Base-by-base conservation (phyloP, 2,329 filamentous ascomycete species). In the Aspergillus arachidicola region DNA sequence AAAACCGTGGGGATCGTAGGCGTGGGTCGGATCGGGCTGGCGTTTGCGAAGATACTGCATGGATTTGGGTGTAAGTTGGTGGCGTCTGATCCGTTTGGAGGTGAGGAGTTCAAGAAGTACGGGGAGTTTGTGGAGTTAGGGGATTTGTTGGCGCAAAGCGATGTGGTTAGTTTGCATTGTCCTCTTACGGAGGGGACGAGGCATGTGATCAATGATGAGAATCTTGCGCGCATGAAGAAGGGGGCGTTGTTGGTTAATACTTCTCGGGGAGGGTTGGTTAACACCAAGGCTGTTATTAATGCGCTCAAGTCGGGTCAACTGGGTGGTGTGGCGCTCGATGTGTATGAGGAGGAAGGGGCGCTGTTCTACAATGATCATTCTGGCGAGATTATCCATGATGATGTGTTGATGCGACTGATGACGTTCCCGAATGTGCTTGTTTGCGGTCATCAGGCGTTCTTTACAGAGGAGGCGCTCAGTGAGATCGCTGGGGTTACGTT, bases 371-470 rank as follows among this genome's bases (percentile, higher is more conserved):
- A 86, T 68, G 88, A 90, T 67, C 86, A 88, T 70, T 89, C 86
- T 6, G 83, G 80, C 16, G 83, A 88, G 65, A 87, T 90, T 68
- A 89, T 90, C 66, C 81, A 90, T 56, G 89, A 91, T 70, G 88
- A 91, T 68, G 80, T 85, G 61, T 79, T 91, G 51, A 88, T 88
- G 83, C 83, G 88, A 6, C 76, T 91, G 65, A 86, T 88, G 76
- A 90, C 87, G 0, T 91, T 91, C 69, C 88, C 84, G 63, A 91
- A 91, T 66, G 88, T 89, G 4, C 74, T 91, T 51, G 78, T 91
- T 63, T 88, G 85, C 66, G 88, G 88, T 0, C 89, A 91, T 68
- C 89, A 91, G 78, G 89, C 86, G 1, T 91, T 91, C 77, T 89
- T 91, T 69, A 91, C 88, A 6, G 78, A 84, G 38, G 88, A 91